Conservation (phyloP, 2,329 filamentous ascomycete species). For the Bipolaris zeicola region DNA sequence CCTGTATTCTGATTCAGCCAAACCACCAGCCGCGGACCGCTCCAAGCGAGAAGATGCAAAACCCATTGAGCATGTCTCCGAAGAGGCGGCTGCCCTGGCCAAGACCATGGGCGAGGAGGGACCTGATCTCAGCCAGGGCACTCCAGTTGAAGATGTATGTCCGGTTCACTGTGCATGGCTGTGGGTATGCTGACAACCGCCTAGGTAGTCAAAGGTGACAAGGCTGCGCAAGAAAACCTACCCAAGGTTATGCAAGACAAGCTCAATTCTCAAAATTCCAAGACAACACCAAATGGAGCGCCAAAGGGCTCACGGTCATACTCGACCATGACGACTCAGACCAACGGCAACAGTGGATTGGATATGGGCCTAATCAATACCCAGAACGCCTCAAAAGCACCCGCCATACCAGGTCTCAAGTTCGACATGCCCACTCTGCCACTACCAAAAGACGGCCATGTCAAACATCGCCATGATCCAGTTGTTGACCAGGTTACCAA, state of each 20-base stretch:
- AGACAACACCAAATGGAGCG: constrained; percentile 40
- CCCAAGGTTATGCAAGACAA: constrained; percentile 70
- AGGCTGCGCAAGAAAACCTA: constrained; percentile 65
- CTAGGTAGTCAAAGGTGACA: constrained; percentile 68
- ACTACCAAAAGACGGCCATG: constrained; percentile 65
- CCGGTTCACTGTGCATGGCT: too few relatives aligned
- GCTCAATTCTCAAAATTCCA: constrained; percentile 54
- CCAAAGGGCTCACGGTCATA: constrained; percentile 59
- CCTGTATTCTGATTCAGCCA: constrained; percentile 40
- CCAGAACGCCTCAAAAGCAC: constrained; percentile 21
- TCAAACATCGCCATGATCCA: constrained; percentile 84
- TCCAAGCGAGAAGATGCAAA: constrained; percentile 42
- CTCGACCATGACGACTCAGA: constrained; percentile 55
- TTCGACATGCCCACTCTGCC: constrained; percentile 74
- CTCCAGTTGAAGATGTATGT: constrained; percentile 65
- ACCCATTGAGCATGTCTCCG: constrained; percentile 63
- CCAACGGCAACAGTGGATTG: constrained; percentile 17
- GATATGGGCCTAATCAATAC: constrained; percentile 43
- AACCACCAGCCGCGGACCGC: constrained; percentile 37
- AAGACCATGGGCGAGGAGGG: constrained; percentile 62
- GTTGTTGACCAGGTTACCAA: constrained; percentile 87
- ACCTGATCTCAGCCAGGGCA: constrained; percentile 69
- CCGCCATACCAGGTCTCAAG: constrained; percentile 65
- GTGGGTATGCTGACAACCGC: constrained; percentile 15
- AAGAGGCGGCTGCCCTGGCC: constrained; percentile 67